These are phyloP conservation scores for Jamesozyma gamospora DNA, from an alignment of 805 yeast species.

Conservation along the genomic window DNA sequence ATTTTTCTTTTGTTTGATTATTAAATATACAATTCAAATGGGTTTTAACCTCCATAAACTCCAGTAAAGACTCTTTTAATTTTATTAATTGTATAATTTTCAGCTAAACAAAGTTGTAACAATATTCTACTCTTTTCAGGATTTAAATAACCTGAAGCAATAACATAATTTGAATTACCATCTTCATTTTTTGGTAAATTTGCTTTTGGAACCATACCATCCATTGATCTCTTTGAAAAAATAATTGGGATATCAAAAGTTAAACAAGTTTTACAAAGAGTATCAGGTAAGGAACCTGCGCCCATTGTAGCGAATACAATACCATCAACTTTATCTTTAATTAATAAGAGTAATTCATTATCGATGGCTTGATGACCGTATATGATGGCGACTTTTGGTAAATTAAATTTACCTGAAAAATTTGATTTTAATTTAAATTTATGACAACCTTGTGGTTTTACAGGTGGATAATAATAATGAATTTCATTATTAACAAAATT, in stretches of 20 bases:
- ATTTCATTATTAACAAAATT: conserved; percentile 57
- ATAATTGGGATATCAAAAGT: conserved; percentile 41
- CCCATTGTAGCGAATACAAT: conserved; percentile 62
- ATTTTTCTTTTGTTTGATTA: neutral
- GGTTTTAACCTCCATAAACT: conserved; percentile 41
- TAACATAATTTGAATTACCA: conserved; percentile 31
- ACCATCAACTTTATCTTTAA: conserved; percentile 42
- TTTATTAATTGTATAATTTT: conserved; percentile 30
- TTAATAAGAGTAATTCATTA: conserved; percentile 37
- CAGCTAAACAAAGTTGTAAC: conserved; percentile 44
- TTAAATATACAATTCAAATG: neutral
- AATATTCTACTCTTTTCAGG: conserved; percentile 56
- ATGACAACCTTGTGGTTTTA: conserved; percentile 43
- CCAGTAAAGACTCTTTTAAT: conserved; percentile 39
- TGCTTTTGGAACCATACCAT: conserved; percentile 58
- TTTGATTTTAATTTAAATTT: conserved; percentile 32
- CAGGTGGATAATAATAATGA: conserved; percentile 55
- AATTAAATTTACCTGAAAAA: conserved; percentile 6
- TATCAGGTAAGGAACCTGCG: conserved; percentile 52
- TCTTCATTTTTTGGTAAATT: conserved; percentile 31
- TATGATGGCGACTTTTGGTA: conserved; percentile 40
- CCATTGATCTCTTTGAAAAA: conserved; percentile 58
- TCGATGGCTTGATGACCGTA: conserved; percentile 56
- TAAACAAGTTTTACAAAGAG: conserved; percentile 38
- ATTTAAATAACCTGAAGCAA: conserved; percentile 56